Percentiles rank a stretch among this genome's conserved stretches.
These are phyloP conservation scores for Prunus mongolica DNA, from an alignment of 306 rosid genomes.

Conservation along the genomic window DNA sequence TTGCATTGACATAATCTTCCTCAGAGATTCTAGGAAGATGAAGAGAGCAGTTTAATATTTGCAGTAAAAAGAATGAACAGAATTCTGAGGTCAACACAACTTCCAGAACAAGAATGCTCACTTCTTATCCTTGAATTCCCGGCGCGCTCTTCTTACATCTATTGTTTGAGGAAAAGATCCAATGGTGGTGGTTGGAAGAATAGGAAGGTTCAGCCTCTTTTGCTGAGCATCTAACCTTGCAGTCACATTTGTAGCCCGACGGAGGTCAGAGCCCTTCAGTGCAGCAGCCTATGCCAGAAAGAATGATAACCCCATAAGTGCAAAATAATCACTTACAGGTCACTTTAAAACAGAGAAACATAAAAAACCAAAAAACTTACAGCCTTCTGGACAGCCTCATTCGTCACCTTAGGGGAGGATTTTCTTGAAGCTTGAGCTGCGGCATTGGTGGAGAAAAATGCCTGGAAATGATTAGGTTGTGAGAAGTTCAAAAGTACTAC, in stretches of 20 bases:
- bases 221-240: slow-evolving; percentile 74
- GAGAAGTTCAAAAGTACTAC: slow-evolving; percentile 13
- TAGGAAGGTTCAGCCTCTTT: slow-evolving; percentile 75
- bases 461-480: slow-evolving; percentile 39
- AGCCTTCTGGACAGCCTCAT: slow-evolving; percentile 77
- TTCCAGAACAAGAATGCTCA: slow-evolving; percentile 29
- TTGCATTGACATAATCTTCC: slow-evolving; percentile 55
- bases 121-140: slow-evolving; percentile 81
- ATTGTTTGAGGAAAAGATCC: slow-evolving; percentile 88
- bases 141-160: slow-evolving; percentile 75
- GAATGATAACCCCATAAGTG: slow-evolving; percentile 13
- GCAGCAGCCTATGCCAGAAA: slow-evolving; percentile 60
- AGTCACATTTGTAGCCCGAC: slow-evolving; percentile 62
- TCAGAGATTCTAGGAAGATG: slow-evolving; percentile 54
- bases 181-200: slow-evolving; percentile 80
- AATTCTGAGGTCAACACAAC: background rate
- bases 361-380: slow-evolving; percentile 38
- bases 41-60: slow-evolving; percentile 1
- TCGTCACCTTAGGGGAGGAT: slow-evolving; percentile 77
- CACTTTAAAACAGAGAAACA: background rate
- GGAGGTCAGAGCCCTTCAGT: slow-evolving; percentile 68
- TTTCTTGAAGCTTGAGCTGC: slow-evolving; percentile 72
- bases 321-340: background rate
- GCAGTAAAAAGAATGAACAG: background rate
- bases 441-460: slow-evolving; percentile 62